These are phyloP conservation scores for Nyctanthes arbortristis DNA, from an alignment of 257 asterid genomes.

Conservation along the genomic window DNA sequence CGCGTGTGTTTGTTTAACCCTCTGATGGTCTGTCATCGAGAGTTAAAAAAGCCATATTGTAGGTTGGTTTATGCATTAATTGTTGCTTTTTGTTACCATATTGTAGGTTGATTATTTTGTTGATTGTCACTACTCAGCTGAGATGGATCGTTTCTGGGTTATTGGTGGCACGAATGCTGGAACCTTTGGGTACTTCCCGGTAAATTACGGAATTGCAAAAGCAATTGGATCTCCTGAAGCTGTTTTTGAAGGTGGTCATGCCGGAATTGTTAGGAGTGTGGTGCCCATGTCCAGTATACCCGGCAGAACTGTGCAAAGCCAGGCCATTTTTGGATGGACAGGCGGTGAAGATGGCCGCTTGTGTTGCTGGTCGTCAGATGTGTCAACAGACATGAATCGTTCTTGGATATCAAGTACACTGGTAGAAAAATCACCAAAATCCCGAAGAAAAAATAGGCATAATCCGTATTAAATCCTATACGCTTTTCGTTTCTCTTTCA, in stretches of 20 bases:
- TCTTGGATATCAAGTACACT: conserved; percentile 70
- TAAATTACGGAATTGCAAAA: conserved; percentile 30
- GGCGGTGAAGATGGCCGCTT: conserved; percentile 97
- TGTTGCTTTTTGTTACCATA: background rate
- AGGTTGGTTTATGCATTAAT: background rate
- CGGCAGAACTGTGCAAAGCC: conserved; percentile 31
- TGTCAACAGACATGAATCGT: conserved; percentile 27
- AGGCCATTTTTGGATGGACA: conserved; percentile 76
- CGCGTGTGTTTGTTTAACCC: too few relatives aligned
- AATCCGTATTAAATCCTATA: conserved; percentile 56
- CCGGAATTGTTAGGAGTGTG: conserved; percentile 70
- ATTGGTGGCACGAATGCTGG: conserved; percentile 83
- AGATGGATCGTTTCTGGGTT: conserved; percentile 71
- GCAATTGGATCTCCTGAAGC: conserved; percentile 71
- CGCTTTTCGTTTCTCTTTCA: too few relatives aligned
- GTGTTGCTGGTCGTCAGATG: conserved; percentile 80
- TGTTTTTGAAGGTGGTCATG: conserved; percentile 77
- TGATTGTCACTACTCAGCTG: conserved; percentile 79
- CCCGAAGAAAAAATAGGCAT: conserved; percentile 46
- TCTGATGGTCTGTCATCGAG: too few relatives aligned
- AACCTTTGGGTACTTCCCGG: conserved; percentile 78
- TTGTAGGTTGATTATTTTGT: conserved; percentile 82
- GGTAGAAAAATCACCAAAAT: conserved; percentile 56
- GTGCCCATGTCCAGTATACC: conserved; percentile 54
- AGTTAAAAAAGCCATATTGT: too few relatives aligned